phyloP scores from a whole-genome alignment of 176 grass and related monocot genomes.

The Pharus latifolius region DNA sequence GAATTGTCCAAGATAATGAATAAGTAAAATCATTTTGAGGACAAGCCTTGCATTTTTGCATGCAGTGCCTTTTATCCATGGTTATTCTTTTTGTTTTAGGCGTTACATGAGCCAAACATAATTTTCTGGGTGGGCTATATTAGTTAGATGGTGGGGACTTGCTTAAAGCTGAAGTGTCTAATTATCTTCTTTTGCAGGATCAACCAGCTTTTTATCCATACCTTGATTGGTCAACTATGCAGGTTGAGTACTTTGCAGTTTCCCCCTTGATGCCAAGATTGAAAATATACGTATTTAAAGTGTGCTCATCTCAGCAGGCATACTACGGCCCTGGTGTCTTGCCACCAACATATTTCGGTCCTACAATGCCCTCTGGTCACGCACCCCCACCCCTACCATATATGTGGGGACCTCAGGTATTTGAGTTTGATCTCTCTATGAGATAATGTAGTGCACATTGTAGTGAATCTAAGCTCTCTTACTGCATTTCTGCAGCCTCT shows the following conservation, averaged over 20 bases:
- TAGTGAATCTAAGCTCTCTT: neutral
- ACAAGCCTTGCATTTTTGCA: neutral
- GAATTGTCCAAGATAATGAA: neutral
- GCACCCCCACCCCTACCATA: conserved; percentile 51
- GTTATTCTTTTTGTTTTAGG: neutral
- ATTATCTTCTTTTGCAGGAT: conserved; percentile 37
- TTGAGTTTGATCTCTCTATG: neutral
- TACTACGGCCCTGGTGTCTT: conserved; percentile 81
- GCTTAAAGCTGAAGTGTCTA: conserved; percentile 7
- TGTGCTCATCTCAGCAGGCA: conserved; percentile 33
- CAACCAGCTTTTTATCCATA: conserved; percentile 47
- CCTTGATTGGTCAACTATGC: conserved; percentile 73
- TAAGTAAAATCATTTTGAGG: neutral
- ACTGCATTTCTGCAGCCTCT: conserved; percentile 26
- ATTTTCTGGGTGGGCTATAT: neutral
- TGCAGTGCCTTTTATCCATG: neutral
- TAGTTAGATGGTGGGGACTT: neutral
- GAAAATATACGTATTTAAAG: conserved; percentile 2
- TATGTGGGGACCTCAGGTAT: conserved; percentile 80
- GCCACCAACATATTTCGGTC: conserved; percentile 46
- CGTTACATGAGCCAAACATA: neutral
- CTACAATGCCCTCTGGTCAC: conserved; percentile 38
- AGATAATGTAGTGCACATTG: neutral
- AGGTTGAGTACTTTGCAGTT: conserved; percentile 21
- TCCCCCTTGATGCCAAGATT: neutral